Evolutionary conservation across 1,284 basidiomycete genomes (phyloP).

Genomic region (Microbotryum violaceum): DNA sequence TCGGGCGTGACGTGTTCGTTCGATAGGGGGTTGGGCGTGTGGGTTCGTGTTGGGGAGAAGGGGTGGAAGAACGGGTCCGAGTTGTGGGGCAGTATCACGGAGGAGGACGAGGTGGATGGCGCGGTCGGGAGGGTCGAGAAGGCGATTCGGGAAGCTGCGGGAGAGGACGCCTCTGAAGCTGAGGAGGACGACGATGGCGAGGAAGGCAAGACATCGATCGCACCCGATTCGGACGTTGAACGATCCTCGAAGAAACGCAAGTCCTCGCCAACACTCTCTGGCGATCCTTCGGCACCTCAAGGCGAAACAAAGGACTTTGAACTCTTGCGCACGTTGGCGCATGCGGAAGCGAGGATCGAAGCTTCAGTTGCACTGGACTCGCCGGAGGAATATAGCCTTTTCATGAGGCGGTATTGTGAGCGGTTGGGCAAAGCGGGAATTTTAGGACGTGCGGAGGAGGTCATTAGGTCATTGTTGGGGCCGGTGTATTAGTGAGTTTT

Average conservation of each 20-base stretch:
- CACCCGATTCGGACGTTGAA: not conserved
- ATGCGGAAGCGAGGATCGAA: conserved; percentile 70
- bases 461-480: conserved; percentile 77
- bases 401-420: conserved; percentile 65
- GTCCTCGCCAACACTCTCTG: conserved; percentile 31
- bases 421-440: conserved; percentile 79
- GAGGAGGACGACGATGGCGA: not conserved
- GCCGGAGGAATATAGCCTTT: conserved; percentile 67
- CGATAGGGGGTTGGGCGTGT: conserved; percentile 57
- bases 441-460: conserved; percentile 72
- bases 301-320: conserved; percentile 61
- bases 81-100: conserved; percentile 58
- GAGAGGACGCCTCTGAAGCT: not conserved
- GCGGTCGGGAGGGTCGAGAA: conserved; percentile 36
- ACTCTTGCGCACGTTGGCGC: conserved; percentile 67
- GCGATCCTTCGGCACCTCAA: conserved; percentile 39
- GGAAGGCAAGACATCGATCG: too few species aligned
- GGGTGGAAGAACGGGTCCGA: conserved; percentile 76
- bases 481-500: conserved; percentile 56
- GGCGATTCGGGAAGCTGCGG: conserved; percentile 34
- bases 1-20: conserved; percentile 68
- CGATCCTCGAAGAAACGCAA: conserved; percentile 2
- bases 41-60: conserved; percentile 63
- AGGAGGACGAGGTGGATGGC: conserved; percentile 9
- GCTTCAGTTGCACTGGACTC: conserved; percentile 63